phyloP scores from a whole-genome alignment of 140 eudicot genomes.

The Cichorium intybus region DNA sequence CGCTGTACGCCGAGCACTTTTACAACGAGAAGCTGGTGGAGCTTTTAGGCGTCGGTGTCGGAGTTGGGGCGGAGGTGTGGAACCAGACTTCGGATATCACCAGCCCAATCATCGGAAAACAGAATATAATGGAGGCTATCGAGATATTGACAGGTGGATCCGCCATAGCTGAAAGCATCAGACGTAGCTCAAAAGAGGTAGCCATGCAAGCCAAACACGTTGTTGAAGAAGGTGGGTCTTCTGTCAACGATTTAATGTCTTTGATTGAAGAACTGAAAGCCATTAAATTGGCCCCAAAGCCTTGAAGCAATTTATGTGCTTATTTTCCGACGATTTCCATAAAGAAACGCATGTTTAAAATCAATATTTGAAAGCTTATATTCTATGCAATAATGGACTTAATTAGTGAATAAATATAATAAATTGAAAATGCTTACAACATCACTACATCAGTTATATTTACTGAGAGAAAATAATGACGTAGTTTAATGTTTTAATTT shows the following conservation, averaged over 20 bases:
- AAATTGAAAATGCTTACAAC: too few species aligned
- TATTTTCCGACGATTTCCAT: too few species aligned
- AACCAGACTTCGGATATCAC: neutral
- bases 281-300: neutral
- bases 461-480: too few species aligned
- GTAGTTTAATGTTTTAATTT: too few species aligned
- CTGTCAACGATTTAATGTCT: constrained; percentile 3
- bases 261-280: constrained; percentile 20
- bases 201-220: constrained; percentile 5
- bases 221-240: constrained; percentile 29
- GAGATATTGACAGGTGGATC: constrained; percentile 6
- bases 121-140: constrained; percentile 1
- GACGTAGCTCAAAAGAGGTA: neutral
- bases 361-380: too few species aligned
- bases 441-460: too few species aligned
- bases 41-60: constrained; percentile 30
- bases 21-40: constrained; percentile 42
- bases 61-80: constrained; percentile 22
- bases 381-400: too few species aligned
- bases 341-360: neutral
- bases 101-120: constrained; percentile 14
- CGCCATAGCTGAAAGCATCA: neutral
- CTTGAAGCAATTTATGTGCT: neutral
- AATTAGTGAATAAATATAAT: too few species aligned
- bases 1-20: constrained; percentile 36